These are phyloP conservation scores for Phaffia tasmanica DNA, from an alignment of 768 basidiomycete genomes.

Conservation along the genomic window DNA sequence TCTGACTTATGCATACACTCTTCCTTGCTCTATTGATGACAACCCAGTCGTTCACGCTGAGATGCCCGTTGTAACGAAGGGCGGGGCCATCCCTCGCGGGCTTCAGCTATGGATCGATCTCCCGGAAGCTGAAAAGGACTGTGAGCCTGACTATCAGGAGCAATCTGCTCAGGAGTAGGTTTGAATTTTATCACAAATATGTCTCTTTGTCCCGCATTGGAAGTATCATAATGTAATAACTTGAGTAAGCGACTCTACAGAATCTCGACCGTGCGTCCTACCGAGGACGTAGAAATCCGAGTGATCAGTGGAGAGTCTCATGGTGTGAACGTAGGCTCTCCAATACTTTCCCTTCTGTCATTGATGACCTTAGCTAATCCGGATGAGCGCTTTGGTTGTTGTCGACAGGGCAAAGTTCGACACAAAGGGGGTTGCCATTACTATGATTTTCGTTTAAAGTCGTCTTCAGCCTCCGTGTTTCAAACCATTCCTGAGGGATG, in stretches of 20 bases:
- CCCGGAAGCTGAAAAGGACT: conserved; percentile 59
- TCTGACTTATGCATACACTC: conserved; percentile 56
- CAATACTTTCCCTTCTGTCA: neutral
- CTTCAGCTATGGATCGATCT: conserved; percentile 41
- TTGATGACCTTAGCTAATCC: neutral
- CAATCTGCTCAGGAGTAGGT: conserved; percentile 35
- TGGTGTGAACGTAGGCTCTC: conserved; percentile 42
- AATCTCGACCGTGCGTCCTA: conserved; percentile 42
- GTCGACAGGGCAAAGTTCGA: conserved; percentile 64
- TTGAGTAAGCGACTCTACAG: conserved; percentile 31
- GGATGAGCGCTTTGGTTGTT: neutral
- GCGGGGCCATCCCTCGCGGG: conserved; percentile 61
- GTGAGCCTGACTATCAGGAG: conserved; percentile 41
- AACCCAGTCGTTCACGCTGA: conserved; percentile 27
- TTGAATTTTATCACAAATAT: neutral
- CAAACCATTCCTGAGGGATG: conserved; percentile 47
- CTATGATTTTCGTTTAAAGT: conserved; percentile 50
- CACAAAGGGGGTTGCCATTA: conserved; percentile 68
- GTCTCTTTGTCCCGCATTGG: conserved; percentile 14
- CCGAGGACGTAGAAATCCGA: conserved; percentile 22
- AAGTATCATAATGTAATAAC: neutral
- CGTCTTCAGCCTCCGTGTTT: conserved; percentile 32
- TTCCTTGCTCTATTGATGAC: neutral
- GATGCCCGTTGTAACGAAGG: conserved; percentile 70
- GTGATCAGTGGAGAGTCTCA: conserved; percentile 85